These are phyloP conservation scores for Lecanosticta acicola DNA, from an alignment of 2,329 filamentous ascomycete genomes.

Conservation along the genomic window DNA sequence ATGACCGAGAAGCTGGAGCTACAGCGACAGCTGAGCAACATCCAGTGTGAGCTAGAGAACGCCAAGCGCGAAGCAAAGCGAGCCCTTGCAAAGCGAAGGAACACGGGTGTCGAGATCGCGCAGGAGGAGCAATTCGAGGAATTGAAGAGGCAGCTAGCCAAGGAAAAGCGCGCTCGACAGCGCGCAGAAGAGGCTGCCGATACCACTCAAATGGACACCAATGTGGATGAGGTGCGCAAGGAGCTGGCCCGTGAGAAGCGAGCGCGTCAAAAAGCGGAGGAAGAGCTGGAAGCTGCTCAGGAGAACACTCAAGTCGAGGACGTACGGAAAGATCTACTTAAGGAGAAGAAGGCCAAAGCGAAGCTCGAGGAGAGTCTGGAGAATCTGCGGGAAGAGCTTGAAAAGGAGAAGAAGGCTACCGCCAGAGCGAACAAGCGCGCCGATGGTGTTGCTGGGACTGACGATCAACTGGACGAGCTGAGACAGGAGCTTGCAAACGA, in stretches of 20 bases:
- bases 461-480: constrained; percentile 43
- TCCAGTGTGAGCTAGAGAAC: constrained; percentile 77
- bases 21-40: constrained; percentile 67
- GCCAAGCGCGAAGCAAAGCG: constrained; percentile 67
- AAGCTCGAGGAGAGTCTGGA: constrained; percentile 36
- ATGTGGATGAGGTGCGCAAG: constrained; percentile 30
- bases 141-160: constrained; percentile 42
- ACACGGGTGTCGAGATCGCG: constrained; percentile 45
- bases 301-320: constrained; percentile 31
- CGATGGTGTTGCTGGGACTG: constrained; percentile 38
- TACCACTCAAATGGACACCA: constrained; percentile 27
- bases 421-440: constrained; percentile 38
- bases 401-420: constrained; percentile 30
- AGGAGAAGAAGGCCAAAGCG: constrained; percentile 29
- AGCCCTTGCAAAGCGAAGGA: constrained; percentile 46
- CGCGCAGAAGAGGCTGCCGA: constrained; percentile 37
- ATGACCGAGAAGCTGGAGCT: constrained; percentile 74
- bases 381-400: constrained; percentile 29
- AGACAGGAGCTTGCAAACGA: constrained; percentile 48
- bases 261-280: constrained; percentile 29
- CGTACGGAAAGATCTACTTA: constrained; percentile 30
- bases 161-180: constrained; percentile 42
- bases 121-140: constrained; percentile 39
- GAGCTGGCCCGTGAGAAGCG: constrained; percentile 31
- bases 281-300: constrained; percentile 35